Evolutionary conservation across 805 yeast species (phyloP).

Genomic region (Wickerhamiella sergipiensis): DNA sequence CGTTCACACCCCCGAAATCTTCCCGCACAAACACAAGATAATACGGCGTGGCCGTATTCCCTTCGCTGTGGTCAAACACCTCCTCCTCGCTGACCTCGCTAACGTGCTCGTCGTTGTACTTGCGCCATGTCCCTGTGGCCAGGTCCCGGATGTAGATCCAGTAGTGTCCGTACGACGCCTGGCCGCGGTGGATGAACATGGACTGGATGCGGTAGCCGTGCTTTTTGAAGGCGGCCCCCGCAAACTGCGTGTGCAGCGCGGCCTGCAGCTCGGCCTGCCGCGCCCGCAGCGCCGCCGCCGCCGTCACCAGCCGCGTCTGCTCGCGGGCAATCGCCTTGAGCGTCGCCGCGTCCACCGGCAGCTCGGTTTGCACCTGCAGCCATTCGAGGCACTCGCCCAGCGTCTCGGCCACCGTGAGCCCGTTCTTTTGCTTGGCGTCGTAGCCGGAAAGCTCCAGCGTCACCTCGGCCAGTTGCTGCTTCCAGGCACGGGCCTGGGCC

Average conservation of each 20-base stretch:
- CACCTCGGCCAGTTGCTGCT: slow-evolving; percentile 20
- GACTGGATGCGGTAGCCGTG: slow-evolving; percentile 80
- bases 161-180: slow-evolving; percentile 92
- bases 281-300: slow-evolving; percentile 30
- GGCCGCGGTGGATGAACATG: slow-evolving; percentile 88
- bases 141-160: slow-evolving; percentile 88
- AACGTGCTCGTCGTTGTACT: slow-evolving; percentile 93
- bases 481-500: slow-evolving; percentile 47
- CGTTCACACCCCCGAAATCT: slow-evolving; percentile 23
- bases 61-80: slow-evolving; percentile 24
- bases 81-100: slow-evolving; percentile 56
- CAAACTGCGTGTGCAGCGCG: slow-evolving; percentile 47
- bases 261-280: slow-evolving; percentile 33
- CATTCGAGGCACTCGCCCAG: slow-evolving; percentile 28
- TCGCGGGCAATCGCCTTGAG: slow-evolving; percentile 34
- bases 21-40: slow-evolving; percentile 73
- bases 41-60: slow-evolving; percentile 87
- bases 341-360: slow-evolving; percentile 31
- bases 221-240: slow-evolving; percentile 33
- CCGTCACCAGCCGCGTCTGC: slow-evolving; percentile 32
- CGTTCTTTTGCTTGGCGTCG: slow-evolving; percentile 20
- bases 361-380: not conserved
- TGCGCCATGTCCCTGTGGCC: slow-evolving; percentile 53
- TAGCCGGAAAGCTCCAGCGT: slow-evolving; percentile 10
- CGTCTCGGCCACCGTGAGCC: slow-evolving; percentile 37